Base-by-base conservation (phyloP, 805 yeast genomes). In the Yarrowia keelungensis region DNA sequence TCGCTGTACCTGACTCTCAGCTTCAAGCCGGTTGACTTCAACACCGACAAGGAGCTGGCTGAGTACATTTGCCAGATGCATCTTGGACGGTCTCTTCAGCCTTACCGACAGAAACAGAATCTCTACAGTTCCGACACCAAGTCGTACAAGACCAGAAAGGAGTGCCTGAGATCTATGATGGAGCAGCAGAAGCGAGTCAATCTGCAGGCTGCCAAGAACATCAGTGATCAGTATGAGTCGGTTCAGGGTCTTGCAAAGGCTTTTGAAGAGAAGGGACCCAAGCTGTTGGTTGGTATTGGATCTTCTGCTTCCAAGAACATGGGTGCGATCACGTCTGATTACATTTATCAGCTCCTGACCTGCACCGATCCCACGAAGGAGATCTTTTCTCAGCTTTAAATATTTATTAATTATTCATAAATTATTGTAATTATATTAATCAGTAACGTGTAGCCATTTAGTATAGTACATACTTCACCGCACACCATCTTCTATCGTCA, bases 151-250 rank as follows among this genome's bases (percentile, higher is more conserved):
- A 47, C 43, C 12, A 38, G 14, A 22, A 19, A 62, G 22, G 67
- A 62, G 47, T 62, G 67, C 39, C 46, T 62, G 22, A 7, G 43
- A 16, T 38, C 67, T 3, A 62, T 62, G 56, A 36, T 62, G 39
- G 56, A 49, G 19, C 67, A 62, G 38, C 67, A 49, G 45, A 62
- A 62, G 32, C 67, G 67, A 38, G 39, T 62, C 39, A 38, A 19
- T 38, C n/a, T 14, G 3, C 35, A 8, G 38, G 46, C 67, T 39
- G 67, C 67, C 26, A 62, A 47, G 26, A 49, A 62, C 32, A 47
- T 62, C 12, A 45, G 65, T 35, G 51, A 59, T 16, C 11, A 59
- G 51, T 59, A 8, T n/a, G 19, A 10, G 11, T 59, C 65, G 16
- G 42, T n/a, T 4, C 65, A 45, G 51, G 51, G 42, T 4, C 26